phyloP scores from a whole-genome alignment of 1,284 basidiomycete genomes.

The Cutaneotrichosporon curvatum region DNA sequence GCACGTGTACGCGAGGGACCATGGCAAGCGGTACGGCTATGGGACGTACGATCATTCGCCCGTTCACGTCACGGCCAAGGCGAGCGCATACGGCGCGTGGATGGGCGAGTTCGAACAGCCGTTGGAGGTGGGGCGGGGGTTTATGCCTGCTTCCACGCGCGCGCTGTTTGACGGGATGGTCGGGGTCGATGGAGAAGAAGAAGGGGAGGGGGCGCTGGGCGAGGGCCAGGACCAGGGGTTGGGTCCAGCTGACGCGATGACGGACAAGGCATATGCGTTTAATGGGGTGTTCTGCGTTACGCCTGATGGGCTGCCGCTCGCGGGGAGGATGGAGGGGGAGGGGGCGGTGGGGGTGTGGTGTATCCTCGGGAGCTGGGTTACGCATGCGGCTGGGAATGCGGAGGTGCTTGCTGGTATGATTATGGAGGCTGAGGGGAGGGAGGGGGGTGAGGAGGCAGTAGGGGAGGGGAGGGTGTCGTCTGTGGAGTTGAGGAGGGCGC shows the following conservation, averaged over 20 bases:
- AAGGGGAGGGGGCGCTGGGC: too few species aligned
- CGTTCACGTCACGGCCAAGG: conserved; percentile 10
- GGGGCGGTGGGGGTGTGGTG: conserved; percentile 13
- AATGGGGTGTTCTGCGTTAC: conserved; percentile 28
- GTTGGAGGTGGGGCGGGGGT: conserved; percentile 7
- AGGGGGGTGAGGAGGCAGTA: not conserved
- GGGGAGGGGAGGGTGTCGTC: not conserved
- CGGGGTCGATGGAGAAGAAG: not conserved
- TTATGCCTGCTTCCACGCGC: conserved; percentile 11
- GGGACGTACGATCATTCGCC: conserved; percentile 18
- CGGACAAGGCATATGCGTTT: conserved; percentile 12
- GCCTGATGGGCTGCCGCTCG: conserved; percentile 26
- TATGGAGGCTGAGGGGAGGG: conserved; percentile 6
- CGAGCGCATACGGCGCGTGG: conserved; percentile 20
- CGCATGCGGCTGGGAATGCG: conserved; percentile 21
- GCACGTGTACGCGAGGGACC: conserved; percentile 28
- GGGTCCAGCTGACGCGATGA: not conserved
- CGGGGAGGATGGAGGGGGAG: conserved; percentile 11
- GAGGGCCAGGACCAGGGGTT: too few species aligned
- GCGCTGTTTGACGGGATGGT: not conserved
- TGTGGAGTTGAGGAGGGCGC: conserved; percentile 6
- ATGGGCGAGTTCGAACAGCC: conserved; percentile 12
- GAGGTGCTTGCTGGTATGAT: conserved; percentile 20
- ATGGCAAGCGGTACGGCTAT: conserved; percentile 19
- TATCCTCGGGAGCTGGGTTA: conserved; percentile 27